Evolutionary conservation across 495 filamentous ascomycete genomes (phyloP).

Genomic region (Xylaria nigripes): DNA sequence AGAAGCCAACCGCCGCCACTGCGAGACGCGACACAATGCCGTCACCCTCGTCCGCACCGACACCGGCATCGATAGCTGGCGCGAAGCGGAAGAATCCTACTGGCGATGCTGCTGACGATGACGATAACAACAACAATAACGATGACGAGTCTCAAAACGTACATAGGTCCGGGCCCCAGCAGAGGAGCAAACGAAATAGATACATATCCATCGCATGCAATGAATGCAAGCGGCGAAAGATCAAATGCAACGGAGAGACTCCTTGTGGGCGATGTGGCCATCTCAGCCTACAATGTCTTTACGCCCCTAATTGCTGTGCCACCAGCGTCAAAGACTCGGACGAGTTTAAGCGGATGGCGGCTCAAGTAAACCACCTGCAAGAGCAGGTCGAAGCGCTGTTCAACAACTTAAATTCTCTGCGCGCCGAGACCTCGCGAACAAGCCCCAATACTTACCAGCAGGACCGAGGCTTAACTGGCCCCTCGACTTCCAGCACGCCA

Average conservation of each 20-base stretch:
- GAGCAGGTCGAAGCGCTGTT: conserved; percentile 75
- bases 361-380: conserved; percentile 66
- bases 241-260: conserved; percentile 82
- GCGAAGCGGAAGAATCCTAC: conserved; percentile 37
- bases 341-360: conserved; percentile 73
- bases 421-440: conserved; percentile 36
- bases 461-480: conserved; percentile 29
- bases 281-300: conserved; percentile 70
- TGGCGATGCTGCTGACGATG: conserved; percentile 29
- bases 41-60: conserved; percentile 1
- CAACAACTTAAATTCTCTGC: conserved; percentile 58
- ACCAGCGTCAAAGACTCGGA: conserved; percentile 78
- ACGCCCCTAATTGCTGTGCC: conserved; percentile 83
- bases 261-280: conserved; percentile 83
- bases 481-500: conserved; percentile 29
- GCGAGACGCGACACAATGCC: conserved; percentile 1
- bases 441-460: conserved; percentile 31
- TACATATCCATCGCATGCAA: conserved; percentile 91
- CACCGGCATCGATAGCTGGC: conserved; percentile 16
- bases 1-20: neutral
- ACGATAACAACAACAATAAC: neutral
- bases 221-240: conserved; percentile 84
- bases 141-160: neutral
- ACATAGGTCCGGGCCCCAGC: conserved; percentile 26
- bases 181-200: conserved; percentile 55